Base-by-base conservation (phyloP, 2,329 filamentous ascomycete species). In the Paecilomyces dactylethromorphus region DNA sequence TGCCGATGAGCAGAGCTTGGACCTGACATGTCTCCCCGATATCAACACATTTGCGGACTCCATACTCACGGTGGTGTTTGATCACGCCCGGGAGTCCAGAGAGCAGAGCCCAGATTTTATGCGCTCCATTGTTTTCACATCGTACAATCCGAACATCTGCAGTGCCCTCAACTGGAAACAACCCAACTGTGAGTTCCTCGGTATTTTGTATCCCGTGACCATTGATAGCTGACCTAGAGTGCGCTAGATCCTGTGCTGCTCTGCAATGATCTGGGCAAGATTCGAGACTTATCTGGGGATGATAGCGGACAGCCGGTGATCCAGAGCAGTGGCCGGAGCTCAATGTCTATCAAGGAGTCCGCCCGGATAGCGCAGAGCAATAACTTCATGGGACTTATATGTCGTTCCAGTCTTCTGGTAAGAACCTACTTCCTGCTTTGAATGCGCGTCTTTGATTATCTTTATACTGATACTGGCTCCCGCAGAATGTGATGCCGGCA, bases 81-180 rank as follows among this genome's bases (percentile, higher is more conserved):
- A 96, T 65, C 93, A 97, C 73, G 92, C 92, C 1, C 85, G 93
- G 52, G 66, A 84, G 67, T 63, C 91, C 74, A 81, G 87, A 59
- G 82, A 87, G 60, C 77, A 79, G 62, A 86, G 85, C 1, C 86
- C 90, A 8, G 87, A 91, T 57, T 85, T 87, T 15, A 87, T 94
- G 65, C 83, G 92, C 49, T 96, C 91, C 12, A 88, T 99, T 56
- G 91, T 97, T 11, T 97, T 99, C 73, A 95, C 91, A 67, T 96
- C 91, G 22, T 96, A 93, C 75, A 97, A 96, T 71, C 82, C 90
- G 12, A 89, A 88, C 63, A 84, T 97, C 21, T 99, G 94, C 76
- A 95, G 91, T 15, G 92, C 93, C 4, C 78, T 99, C 67, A 99
- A 99, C 76, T 99, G 94, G 94, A 99, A 99, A 75, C 94, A 99